Evolutionary conservation across 495 filamentous ascomycete genomes (phyloP), one percentile per base, ranked within the genome.

Genomic region (Hypoxylon fragiforme): DNA sequence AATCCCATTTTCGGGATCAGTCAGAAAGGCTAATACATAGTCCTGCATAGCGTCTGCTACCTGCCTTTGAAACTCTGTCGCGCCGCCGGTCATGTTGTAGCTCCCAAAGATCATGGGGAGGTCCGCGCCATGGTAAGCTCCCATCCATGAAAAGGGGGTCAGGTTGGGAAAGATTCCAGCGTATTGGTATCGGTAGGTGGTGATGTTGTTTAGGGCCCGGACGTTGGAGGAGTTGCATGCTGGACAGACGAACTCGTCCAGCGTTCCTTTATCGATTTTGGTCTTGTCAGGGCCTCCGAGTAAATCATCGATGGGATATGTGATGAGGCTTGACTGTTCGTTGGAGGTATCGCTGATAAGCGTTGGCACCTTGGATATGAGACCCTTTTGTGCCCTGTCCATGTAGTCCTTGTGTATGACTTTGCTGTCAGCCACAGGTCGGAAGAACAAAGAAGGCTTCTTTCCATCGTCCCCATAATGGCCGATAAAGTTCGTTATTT

Each of bases 151-250:
- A 21, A 61, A 66, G 0, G 70, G 69, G 14, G 68, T 75, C 7
- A 82, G 18, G 38, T 73, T 78, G 11, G 67, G 57, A 49, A 73
- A 82, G 38, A 73, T 77, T 0, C 78, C 80, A 11, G 68, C 67
- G 43, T 80, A 79, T 45, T 75, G 64, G 54, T 78, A 83, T n/a
- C 79, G 69, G 57, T 71, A 81, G 2, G 72, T 78, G 12, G 74
- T 71, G 21, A 75, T 54, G 9, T 66, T 52, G 19, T 58, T 60
- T 30, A 41, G 3, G 20, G 49, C 16, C 7, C 51, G 54, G 7
- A 55, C 35, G 37, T 56, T 56, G 11, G 66, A 71, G 1, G 71
- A 63, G 49, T 72, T 72, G 34, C 52, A 70, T 1, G 70, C 60
- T n/a, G 68, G 62, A 18, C 71, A 74, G 22, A 70, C 65, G 32